phyloP scores from a whole-genome alignment of 257 asterid genomes.

The Solanum phureja region DNA sequence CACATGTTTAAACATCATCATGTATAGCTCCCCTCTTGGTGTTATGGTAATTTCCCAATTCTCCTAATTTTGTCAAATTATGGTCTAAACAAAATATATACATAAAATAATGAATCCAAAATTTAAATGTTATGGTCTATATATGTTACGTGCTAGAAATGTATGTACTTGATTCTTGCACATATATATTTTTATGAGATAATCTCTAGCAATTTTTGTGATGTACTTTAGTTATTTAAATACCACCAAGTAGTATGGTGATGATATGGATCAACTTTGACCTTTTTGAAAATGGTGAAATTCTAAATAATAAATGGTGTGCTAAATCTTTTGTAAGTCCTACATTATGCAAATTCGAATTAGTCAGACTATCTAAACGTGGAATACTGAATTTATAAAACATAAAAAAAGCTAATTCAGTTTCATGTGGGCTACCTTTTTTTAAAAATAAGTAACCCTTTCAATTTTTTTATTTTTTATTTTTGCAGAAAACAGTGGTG shows the following conservation, averaged over 20 bases:
- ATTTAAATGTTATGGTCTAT: no score
- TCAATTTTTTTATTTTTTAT: background rate
- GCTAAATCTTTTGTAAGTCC: background rate
- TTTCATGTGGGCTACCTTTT: background rate
- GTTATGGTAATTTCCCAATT: conserved; percentile 40
- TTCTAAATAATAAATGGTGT: background rate
- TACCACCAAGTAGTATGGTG: background rate
- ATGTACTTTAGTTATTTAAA: background rate
- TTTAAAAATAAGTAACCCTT: background rate
- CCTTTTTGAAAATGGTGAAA: background rate
- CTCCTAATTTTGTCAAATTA: background rate
- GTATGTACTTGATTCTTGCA: background rate
- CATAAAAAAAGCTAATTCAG: no score
- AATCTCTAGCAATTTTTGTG: background rate
- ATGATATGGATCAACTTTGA: background rate
- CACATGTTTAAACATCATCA: conserved; percentile 57
- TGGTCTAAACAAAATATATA: background rate
- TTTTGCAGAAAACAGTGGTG: conserved; percentile 56
- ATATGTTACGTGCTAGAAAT: background rate
- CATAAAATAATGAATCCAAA: background rate
- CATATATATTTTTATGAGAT: background rate
- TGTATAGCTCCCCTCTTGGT: conserved; percentile 82
- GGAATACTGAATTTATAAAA: background rate
- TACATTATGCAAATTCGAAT: background rate
- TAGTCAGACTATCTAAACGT: background rate